These are phyloP conservation scores for Gyromitra esculenta DNA, from an alignment of 2,329 filamentous ascomycete genomes.

Conservation along the genomic window DNA sequence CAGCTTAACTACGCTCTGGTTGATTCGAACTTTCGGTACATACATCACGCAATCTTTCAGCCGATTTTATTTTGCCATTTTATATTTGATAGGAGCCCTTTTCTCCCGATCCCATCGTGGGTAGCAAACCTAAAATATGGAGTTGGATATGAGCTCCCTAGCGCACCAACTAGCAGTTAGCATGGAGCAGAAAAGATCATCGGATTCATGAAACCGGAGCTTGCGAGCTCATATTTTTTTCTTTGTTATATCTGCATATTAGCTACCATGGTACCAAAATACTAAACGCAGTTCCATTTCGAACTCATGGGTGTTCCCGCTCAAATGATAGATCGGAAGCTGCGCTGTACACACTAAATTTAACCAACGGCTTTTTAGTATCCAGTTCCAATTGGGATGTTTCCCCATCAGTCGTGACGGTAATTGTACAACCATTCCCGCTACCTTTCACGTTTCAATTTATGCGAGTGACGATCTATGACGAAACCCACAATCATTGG, in stretches of 20 bases:
- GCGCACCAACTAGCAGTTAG: neutral
- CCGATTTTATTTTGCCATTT: neutral
- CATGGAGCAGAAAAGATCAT: too few relatives aligned
- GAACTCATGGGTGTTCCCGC: neutral
- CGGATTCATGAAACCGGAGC: neutral
- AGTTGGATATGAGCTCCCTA: neutral
- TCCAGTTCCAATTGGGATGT: neutral
- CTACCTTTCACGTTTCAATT: neutral
- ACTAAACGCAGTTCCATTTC: neutral
- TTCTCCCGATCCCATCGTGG: neutral
- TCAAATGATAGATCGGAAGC: neutral
- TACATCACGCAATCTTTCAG: neutral
- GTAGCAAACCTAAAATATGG: neutral
- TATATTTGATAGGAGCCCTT: neutral
- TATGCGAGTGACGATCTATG: conserved; percentile 4
- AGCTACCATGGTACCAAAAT: conserved; percentile 9
- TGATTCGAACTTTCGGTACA: neutral
- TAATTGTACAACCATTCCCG: neutral
- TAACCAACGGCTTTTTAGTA: neutral
- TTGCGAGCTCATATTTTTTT: neutral
- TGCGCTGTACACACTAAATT: neutral
- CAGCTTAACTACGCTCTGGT: neutral
- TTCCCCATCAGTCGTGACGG: neutral
- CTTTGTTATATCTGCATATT: neutral
- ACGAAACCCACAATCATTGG: neutral